These are phyloP conservation scores for Beauveria scarabaeidicola DNA, from an alignment of 2,329 filamentous ascomycete species.

Conservation along the genomic window DNA sequence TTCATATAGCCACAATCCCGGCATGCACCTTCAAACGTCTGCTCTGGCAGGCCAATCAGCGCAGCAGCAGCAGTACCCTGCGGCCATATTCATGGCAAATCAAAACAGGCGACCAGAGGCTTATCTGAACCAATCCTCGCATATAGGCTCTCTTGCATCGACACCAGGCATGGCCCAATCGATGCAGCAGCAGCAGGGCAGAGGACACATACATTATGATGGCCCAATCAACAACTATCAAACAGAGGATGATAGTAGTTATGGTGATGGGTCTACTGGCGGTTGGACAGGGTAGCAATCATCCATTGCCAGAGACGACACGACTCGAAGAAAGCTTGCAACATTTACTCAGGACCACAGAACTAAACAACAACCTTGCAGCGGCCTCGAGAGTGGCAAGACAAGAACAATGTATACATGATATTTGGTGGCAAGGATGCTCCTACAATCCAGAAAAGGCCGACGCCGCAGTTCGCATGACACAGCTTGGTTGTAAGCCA, in stretches of 20 bases:
- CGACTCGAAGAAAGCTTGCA: too few species aligned
- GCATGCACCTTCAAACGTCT: background rate
- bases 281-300: background rate
- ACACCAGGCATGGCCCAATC: background rate
- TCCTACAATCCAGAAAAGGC: background rate
- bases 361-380: background rate
- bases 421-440: background rate
- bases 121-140: background rate
- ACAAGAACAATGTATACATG: background rate
- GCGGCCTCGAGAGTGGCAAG: too few species aligned
- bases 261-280: conserved; percentile 1
- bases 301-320: background rate
- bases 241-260: background rate
- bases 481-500: too few species aligned
- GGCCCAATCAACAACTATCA: background rate
- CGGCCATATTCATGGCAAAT: background rate
- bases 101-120: background rate
- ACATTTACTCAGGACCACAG: background rate
- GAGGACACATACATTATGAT: background rate
- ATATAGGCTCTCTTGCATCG: background rate
- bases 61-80: conserved; percentile 1
- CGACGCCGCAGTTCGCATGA: background rate
- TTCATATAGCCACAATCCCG: background rate
- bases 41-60: background rate
- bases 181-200: background rate